Base-by-base conservation (phyloP, 805 yeast genomes). In the Yarrowia keelungensis region DNA sequence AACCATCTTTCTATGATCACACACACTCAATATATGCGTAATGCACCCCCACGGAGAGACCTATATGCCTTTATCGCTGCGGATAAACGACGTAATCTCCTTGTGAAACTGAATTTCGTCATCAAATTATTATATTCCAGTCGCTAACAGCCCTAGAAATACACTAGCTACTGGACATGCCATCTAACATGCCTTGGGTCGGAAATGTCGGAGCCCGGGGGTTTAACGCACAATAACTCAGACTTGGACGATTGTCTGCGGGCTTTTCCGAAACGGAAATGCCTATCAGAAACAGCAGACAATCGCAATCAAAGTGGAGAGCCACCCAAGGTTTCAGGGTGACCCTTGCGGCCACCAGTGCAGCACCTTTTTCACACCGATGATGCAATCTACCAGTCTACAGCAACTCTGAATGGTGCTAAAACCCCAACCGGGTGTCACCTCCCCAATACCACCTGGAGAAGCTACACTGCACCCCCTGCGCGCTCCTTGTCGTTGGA, bases 321-420 rank as follows among this genome's bases (percentile, higher is more conserved):
- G 8, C 8, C 50, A 26, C 11, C 19, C 38, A 32, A 32, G n/a
- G 53, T 49, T 47, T 49, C 53, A 15, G 8, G 10, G 36, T 49
- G 19, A 47, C 54, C 19, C 38, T 50, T n/a, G 54, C 54, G 53
- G 38, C 54, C 5, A 3, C 22, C 19, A 50, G 54, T 26, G 51
- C 16, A 49, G 53, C 51, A 8, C 36, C 32, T 26, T 26, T 38
- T 38, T 3, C 39, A 11, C 12, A 38, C 32, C 32, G 22, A 36
- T 10, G 56, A 35, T 51, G 41, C 56, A 51, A 51, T 51, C 42
- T 36, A 16, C 26, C 42, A 36, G 36, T 51, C 42, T 36, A 16
- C 26, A 53, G 45, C 59, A 53, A 53, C 59, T 53, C 59, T 10
- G 59, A 38, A 51, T 10, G 45, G 32, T 45, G 26, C 59, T 53